Conservation (phyloP, 176 grass and related monocot species). For the Oryza coarctata region DNA sequence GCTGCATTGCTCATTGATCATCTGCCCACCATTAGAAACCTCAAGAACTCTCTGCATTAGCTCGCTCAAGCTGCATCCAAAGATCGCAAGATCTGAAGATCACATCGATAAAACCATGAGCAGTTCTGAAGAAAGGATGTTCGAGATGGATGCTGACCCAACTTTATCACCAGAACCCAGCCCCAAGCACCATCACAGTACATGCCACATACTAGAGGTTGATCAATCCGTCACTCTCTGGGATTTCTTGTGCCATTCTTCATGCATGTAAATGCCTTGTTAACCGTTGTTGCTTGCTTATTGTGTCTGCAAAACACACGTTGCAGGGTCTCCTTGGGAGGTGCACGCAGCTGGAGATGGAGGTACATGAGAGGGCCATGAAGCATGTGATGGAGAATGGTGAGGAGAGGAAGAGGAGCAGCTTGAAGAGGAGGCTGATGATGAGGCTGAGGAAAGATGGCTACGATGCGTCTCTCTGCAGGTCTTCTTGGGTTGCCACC, state of each 20-base stretch:
- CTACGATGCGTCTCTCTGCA: slow-evolving; percentile 64
- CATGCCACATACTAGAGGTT: slow-evolving; percentile 45
- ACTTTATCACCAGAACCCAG: slow-evolving; percentile 1
- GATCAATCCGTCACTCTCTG: background rate
- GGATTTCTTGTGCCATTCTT: background rate
- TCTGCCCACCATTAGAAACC: background rate
- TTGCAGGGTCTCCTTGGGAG: slow-evolving; percentile 36
- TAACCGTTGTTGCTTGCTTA: background rate
- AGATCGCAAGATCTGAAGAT: background rate
- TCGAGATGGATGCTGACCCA: slow-evolving; percentile 45
- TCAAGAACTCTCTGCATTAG: slow-evolving; percentile 7
- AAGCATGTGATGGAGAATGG: slow-evolving; percentile 49
- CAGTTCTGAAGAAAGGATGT: slow-evolving; percentile 35
- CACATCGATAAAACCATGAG: slow-evolving; percentile 24
- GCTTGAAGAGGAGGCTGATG: slow-evolving; percentile 62
- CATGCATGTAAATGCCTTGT: background rate
- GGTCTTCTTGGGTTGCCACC: slow-evolving; percentile 63
- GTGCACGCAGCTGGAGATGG: slow-evolving; percentile 36
- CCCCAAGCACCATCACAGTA: slow-evolving; percentile 17
- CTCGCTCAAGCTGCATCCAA: background rate
- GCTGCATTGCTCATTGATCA: background rate
- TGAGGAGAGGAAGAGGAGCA: slow-evolving; percentile 45
- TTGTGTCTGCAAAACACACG: background rate
- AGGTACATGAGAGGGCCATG: slow-evolving; percentile 46
- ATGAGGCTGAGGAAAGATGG: slow-evolving; percentile 66